Conservation (phyloP, 1,284 basidiomycete species). For the Cutaneotrichosporon dermatis region DNA sequence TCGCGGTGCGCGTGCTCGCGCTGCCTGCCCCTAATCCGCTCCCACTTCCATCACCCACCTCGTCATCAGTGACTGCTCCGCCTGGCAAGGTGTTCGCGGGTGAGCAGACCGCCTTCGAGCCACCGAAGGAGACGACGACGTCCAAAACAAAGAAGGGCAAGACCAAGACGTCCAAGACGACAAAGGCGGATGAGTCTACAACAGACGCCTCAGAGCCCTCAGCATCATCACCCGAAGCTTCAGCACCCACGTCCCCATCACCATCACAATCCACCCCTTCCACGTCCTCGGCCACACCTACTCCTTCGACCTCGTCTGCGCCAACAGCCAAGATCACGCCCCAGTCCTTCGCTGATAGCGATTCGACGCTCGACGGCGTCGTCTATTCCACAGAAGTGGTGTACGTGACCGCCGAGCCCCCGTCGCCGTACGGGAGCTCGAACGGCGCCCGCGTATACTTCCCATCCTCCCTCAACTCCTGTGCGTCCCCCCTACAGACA, state of each 20-base stretch:
- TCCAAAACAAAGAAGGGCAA: neutral
- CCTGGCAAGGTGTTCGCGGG: neutral
- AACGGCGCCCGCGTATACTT: constrained; percentile 7
- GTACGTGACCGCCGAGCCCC: neutral
- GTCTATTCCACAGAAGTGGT: neutral
- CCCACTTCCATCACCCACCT: neutral
- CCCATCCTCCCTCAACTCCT: neutral
- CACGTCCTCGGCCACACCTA: too few relatives aligned
- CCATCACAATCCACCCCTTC: too few relatives aligned
- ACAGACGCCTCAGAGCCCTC: too few relatives aligned
- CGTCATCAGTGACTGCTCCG: too few relatives aligned
- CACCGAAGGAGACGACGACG: neutral
- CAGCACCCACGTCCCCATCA: too few relatives aligned
- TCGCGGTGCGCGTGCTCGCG: neutral
- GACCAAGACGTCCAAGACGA: neutral
- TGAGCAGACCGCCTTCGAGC: neutral
- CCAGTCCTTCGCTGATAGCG: neutral
- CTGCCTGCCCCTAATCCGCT: neutral
- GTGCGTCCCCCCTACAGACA: neutral
- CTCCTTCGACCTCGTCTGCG: too few relatives aligned
- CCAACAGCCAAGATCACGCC: neutral
- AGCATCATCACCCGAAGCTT: too few relatives aligned
- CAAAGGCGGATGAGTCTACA: too few relatives aligned
- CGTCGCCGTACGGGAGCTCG: neutral
- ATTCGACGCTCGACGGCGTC: neutral